Base-by-base conservation (phyloP, 768 basidiomycete species). In the Trametes meyenii region DNA sequence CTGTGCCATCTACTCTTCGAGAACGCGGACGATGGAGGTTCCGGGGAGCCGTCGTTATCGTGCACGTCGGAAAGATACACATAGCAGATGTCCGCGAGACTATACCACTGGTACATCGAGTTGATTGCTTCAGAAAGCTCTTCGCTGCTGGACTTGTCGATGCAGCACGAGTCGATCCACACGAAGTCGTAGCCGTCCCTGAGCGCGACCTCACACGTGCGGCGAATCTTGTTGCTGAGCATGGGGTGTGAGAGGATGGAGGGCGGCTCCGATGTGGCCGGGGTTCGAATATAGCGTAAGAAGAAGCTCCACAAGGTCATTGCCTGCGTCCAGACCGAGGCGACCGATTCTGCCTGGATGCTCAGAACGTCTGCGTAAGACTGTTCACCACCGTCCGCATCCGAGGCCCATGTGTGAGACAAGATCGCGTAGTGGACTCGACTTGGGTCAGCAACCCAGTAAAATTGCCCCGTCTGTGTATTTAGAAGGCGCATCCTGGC, bases 81-180 rank as follows among this genome's bases (percentile, higher is more conserved):
- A 36, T 21, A 46, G 33, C 54, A 55, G 6, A 55, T 16, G 26
- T 29, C 17, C 29, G 54, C 24, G 6, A 17, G 24, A 12, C 24
- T 7, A 36, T 57, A 49, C 45, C 45, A 48, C 13, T 38, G 35
- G 23, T 23, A 57, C 55, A 57, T 55, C 2, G 54, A 45, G 54
- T 55, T 43, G 40, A 43, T 55, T 29, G 54, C 26, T 17, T 35
- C 54, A 2, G 43, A 55, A 8, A 44, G 29, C 29, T 46, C 43
- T 2, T 43, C 54, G 29, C 54, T 35, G 29, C 54, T 46, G 21
- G 24, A 3, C 43, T 45, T 29, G 54, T 55, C 44, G 42, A 44
- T 46, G 29, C 43, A 55, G 44, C 54, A 45, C 3, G 54, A 46
- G 43, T 55, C 54, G 16, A 46, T 46, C 54, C 53, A 44, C 10